These are phyloP conservation scores for Cladosporium cucumerinum DNA, from an alignment of 2,329 filamentous ascomycete genomes.

Conservation along the genomic window DNA sequence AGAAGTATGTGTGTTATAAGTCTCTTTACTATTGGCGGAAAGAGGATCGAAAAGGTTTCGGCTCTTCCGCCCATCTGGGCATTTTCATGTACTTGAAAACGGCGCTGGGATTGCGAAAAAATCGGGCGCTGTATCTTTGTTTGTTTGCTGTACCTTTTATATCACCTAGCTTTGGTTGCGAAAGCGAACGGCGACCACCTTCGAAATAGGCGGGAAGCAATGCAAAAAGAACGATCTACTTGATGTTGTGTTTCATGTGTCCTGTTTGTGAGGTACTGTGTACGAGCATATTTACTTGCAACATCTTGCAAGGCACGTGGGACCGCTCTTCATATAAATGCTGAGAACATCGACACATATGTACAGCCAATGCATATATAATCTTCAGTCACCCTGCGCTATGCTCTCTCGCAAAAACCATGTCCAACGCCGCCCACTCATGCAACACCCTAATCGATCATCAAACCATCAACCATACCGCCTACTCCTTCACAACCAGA, in stretches of 20 bases:
- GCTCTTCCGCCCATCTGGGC: not conserved
- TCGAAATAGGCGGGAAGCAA: not conserved
- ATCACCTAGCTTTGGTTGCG: not conserved
- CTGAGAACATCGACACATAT: too few relatives aligned
- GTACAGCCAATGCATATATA: not conserved
- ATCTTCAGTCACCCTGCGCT: not conserved
- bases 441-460: not conserved
- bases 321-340: not conserved
- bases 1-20: not conserved
- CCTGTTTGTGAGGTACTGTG: too few relatives aligned
- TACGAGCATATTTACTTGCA: not conserved
- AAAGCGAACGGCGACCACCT: not conserved
- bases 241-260: not conserved
- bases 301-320: not conserved
- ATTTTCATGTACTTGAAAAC: slow-evolving; percentile 7
- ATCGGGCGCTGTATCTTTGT: not conserved
- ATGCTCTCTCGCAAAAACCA: not conserved
- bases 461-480: not conserved
- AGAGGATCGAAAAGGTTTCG: not conserved
- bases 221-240: slow-evolving; percentile 4
- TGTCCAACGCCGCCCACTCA: not conserved
- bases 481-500: slow-evolving; percentile 19
- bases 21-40: not conserved
- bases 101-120: slow-evolving; percentile 7
- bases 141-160: slow-evolving; percentile 8